Base-by-base conservation (phyloP, 2,329 filamentous ascomycete species). In the Cercospora zeina region DNA sequence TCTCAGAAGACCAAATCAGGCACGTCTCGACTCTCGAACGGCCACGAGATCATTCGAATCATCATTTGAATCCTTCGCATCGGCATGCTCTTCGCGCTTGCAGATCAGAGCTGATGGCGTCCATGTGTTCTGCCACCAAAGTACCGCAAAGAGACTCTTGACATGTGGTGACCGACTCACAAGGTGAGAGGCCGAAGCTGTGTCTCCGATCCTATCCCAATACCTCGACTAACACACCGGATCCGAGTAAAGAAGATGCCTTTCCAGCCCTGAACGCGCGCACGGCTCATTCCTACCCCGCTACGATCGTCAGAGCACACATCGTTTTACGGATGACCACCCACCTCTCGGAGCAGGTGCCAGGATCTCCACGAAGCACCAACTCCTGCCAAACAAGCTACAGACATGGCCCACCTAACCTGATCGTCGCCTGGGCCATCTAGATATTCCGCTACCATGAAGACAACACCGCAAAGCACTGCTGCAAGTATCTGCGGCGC, bases 401-500 rank as follows among this genome's bases (percentile, higher is more conserved):
- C 47, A 16, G 47, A 21, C 47, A 50, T 50, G 21, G 47, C 47
- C 47, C 47, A 50, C 8, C 47, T 50, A 8, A 31, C 11, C 47
- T 27, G 21, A 24, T 50, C 47, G 24, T 27, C 2, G 11, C n/a
- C 9, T 11, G 21, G 21, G 13, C n/a, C 47, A 27, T 16, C 47
- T 50, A 50, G 9, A 50, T 27, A 27, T 16, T 13, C 27, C 9
- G 27, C 47, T 13, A 50, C 47, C 27, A 31, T 31, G 6, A 50
- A 50, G 5, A 24, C 21, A 50, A 31, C 9, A 1, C 21, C 47
- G n/a, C 47, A 50, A 31, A 50, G 37, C n/a, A 21, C 54, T 1
- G 54, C 54, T 3, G 54, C 34, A 14, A 57, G 54, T n/a, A 47
- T 57, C 14, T 59, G 45, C 16, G 42, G 30, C 11, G 45, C 45